Conservation (phyloP, 129 eudicot species). For the Chrysanthemum seticuspe region DNA sequence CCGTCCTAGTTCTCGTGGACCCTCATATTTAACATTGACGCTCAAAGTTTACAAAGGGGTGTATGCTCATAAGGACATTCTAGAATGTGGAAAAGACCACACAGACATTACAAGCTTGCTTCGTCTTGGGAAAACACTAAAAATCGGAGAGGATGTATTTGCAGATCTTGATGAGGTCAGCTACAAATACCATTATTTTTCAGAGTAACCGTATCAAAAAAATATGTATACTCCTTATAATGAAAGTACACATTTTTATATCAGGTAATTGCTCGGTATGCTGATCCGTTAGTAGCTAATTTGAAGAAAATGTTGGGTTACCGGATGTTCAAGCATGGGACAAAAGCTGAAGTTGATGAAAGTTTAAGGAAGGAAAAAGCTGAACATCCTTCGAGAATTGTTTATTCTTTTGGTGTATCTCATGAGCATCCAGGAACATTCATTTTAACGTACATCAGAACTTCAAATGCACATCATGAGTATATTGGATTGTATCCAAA, state of each 20-base stretch:
- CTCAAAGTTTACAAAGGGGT: slow-evolving; percentile 79
- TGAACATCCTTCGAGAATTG: slow-evolving; percentile 76
- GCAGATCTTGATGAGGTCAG: slow-evolving; percentile 83
- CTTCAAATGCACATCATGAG: slow-evolving; percentile 86
- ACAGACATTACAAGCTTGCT: slow-evolving; percentile 86
- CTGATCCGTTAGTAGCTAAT: slow-evolving; percentile 73
- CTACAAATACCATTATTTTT: neutral
- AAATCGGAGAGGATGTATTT: slow-evolving; percentile 81
- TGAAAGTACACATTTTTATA: neutral
- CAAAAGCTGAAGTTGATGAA: slow-evolving; percentile 86
- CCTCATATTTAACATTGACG: slow-evolving; percentile 71
- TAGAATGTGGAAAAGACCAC: slow-evolving; percentile 88
- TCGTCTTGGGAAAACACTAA: slow-evolving; percentile 77
- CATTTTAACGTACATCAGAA: slow-evolving; percentile 73
- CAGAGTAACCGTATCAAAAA: neutral
- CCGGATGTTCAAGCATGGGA: slow-evolving; percentile 81
- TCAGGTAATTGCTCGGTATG: slow-evolving; percentile 83
- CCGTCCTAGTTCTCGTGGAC: slow-evolving; percentile 94
- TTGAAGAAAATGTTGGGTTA: slow-evolving; percentile 76
- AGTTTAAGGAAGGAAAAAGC: slow-evolving; percentile 62
- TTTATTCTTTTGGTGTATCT: slow-evolving; percentile 79
- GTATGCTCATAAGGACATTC: slow-evolving; percentile 83
- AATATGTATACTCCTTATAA: neutral
- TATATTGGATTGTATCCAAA: slow-evolving; percentile 85
- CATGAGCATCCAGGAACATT: slow-evolving; percentile 95